Percentiles rank a stretch among this genome's conserved stretches.
phyloP scores from a whole-genome alignment of 2,329 filamentous ascomycete genomes.

The Dryadomyces quercivorus region DNA sequence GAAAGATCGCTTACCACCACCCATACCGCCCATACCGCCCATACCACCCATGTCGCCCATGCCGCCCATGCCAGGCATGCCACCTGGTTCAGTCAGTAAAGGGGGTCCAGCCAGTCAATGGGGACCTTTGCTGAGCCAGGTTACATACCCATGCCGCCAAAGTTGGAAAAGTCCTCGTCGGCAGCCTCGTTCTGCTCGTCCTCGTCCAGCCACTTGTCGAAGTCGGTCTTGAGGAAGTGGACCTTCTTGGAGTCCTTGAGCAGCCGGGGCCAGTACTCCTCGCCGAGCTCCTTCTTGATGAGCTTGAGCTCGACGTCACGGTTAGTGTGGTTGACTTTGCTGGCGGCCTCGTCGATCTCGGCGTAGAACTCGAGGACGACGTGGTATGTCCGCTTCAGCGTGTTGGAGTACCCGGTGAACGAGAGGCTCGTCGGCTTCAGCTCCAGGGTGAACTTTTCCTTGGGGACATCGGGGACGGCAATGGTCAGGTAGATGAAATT shows the following conservation, averaged over 20 bases:
- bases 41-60: constrained; percentile 42
- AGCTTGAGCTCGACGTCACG: constrained; percentile 85
- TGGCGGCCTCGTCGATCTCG: constrained; percentile 78
- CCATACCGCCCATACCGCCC: constrained; percentile 24
- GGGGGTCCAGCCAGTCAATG: too few species aligned
- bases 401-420: constrained; percentile 73
- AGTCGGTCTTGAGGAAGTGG: constrained; percentile 93
- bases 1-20: neutral
- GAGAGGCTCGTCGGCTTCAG: constrained; percentile 64
- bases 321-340: constrained; percentile 77
- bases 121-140: neutral
- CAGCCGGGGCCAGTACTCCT: constrained; percentile 91
- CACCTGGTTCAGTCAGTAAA: constrained; percentile 26
- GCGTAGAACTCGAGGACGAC: constrained; percentile 78
- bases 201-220: constrained; percentile 98
- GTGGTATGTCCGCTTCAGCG: constrained; percentile 77
- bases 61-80: constrained; percentile 45
- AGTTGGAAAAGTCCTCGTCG: constrained; percentile 66
- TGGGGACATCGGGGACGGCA: constrained; percentile 71
- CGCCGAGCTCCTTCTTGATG: constrained; percentile 91
- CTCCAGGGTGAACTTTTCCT: constrained; percentile 67
- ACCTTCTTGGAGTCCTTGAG: constrained; percentile 82
- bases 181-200: constrained; percentile 89
- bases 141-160: constrained; percentile 51
- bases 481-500: constrained; percentile 95